These are phyloP conservation scores for Tulasnella calospora DNA, from an alignment of 768 basidiomycete genomes.

Conservation along the genomic window DNA sequence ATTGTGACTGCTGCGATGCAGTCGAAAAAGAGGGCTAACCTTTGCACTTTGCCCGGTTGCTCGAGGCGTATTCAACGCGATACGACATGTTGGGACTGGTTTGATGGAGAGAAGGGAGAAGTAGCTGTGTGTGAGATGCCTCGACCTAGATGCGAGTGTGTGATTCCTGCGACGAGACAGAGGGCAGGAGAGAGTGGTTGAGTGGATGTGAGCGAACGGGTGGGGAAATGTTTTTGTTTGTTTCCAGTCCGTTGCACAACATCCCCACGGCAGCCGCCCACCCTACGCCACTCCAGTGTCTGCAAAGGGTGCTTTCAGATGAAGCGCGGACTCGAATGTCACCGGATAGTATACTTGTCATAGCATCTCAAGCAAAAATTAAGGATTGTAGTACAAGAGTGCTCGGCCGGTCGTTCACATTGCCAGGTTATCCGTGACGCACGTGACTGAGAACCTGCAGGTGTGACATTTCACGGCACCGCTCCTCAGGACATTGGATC, in stretches of 20 bases:
- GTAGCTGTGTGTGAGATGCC: not conserved
- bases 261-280: not conserved
- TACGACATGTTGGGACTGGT: not conserved
- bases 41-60: slow-evolving; percentile 24
- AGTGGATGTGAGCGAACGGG: not conserved
- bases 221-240: not conserved
- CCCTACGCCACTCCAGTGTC: not conserved
- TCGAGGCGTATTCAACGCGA: slow-evolving; percentile 14
- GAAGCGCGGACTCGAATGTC: not conserved
- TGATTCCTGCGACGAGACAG: not conserved
- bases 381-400: no score
- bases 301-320: not conserved
- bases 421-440: no score
- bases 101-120: not conserved
- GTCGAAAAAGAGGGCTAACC: slow-evolving; percentile 5
- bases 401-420: no score
- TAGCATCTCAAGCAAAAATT: no score
- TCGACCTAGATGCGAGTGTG: not conserved
- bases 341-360: no score
- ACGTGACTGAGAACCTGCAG: no score
- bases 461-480: no score
- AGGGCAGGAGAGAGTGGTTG: not conserved
- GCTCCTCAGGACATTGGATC: no score
- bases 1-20: not conserved
- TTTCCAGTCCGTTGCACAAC: not conserved